Evolutionary conservation across 2,329 filamentous ascomycete genomes (phyloP).

Genomic region (Elsinoe fawcettii): DNA sequence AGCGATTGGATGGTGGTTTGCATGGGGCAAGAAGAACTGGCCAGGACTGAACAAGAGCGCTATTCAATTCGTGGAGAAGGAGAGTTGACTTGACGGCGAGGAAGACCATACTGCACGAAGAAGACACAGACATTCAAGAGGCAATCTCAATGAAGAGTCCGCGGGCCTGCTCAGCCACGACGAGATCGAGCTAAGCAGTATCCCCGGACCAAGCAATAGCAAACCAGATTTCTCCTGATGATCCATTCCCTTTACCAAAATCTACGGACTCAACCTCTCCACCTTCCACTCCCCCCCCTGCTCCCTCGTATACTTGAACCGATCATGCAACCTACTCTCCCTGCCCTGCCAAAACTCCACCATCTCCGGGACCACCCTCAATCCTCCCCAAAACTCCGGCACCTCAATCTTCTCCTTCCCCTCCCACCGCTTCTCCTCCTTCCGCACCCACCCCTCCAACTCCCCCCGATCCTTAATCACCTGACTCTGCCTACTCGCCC

Average conservation of each 20-base stretch:
- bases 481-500: slow-evolving; percentile 83
- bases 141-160: not conserved
- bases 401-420: slow-evolving; percentile 74
- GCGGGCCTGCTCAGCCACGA: not conserved
- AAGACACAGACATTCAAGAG: not conserved
- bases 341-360: slow-evolving; percentile 97
- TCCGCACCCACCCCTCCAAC: slow-evolving; percentile 68
- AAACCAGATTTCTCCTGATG: not conserved
- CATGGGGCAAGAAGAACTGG: slow-evolving; percentile 20
- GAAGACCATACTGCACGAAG: not conserved
- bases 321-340: slow-evolving; percentile 82
- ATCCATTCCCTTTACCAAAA: not conserved
- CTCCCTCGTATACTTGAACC: slow-evolving; percentile 72
- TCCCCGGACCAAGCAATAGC: not conserved
- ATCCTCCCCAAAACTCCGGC: slow-evolving; percentile 88
- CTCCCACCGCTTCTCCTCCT: slow-evolving; percentile 68
- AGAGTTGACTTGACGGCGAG: slow-evolving; percentile 8
- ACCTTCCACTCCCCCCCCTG: slow-evolving; percentile 54
- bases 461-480: slow-evolving; percentile 63
- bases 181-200: not conserved
- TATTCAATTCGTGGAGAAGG: slow-evolving; percentile 16
- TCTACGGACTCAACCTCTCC: slow-evolving; percentile 64
- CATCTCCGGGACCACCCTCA: slow-evolving; percentile 74
- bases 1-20: slow-evolving; percentile 20
- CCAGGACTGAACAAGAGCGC: slow-evolving; percentile 21